Conservation (phyloP, 176 grass and related monocot genomes). For the Poa annua region DNA sequence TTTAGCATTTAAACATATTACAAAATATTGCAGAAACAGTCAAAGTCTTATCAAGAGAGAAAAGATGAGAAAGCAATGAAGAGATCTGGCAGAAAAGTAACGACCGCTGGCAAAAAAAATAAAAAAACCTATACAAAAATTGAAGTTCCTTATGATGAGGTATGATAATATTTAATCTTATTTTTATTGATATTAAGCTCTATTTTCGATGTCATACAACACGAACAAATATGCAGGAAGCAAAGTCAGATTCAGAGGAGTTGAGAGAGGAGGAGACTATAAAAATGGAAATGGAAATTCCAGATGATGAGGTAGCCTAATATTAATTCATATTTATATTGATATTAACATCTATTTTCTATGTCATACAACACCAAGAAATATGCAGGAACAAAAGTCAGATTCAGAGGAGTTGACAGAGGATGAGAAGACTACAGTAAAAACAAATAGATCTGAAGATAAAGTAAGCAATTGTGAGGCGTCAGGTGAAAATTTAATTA, state of each 20-base stretch:
- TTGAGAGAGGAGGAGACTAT: not conserved
- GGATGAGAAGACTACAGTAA: not conserved
- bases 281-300: not conserved
- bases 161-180: not conserved
- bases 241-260: not conserved
- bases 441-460: not conserved
- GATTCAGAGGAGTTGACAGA: not conserved
- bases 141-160: not conserved
- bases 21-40: not conserved
- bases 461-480: not conserved
- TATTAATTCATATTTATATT: not conserved
- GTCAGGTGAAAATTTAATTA: not conserved
- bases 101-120: not conserved
- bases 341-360: not conserved
- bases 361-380: not conserved
- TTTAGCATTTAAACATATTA: not conserved
- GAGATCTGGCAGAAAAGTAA: not conserved
- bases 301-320: not conserved
- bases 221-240: not conserved
- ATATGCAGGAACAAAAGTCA: not conserved
- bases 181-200: not conserved
- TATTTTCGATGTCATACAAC: not conserved
- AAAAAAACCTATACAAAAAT: not conserved
- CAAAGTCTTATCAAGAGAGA: not conserved
- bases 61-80: not conserved